These are phyloP conservation scores for Nakazawaea anatomiae DNA, from an alignment of 805 yeast species.

Conservation along the genomic window DNA sequence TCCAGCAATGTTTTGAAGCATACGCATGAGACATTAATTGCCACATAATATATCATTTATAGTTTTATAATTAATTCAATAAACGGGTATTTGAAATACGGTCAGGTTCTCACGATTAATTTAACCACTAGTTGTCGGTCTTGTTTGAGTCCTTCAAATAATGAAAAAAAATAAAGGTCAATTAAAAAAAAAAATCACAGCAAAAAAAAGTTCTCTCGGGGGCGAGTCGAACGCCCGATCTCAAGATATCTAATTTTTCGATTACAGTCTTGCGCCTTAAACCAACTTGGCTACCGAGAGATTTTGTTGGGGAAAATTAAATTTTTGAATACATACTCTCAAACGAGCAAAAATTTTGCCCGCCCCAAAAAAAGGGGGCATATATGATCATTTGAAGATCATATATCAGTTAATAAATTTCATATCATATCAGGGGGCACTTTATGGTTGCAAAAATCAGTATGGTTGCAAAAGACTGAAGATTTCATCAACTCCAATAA, in stretches of 20 bases:
- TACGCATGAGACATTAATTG: background rate
- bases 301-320: background rate
- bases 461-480: too few relatives aligned
- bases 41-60: background rate
- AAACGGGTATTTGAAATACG: too few relatives aligned
- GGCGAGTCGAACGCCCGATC: slow-evolving; percentile 12
- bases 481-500: too few relatives aligned
- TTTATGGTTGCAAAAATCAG: too few relatives aligned
- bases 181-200: background rate
- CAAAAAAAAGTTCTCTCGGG: slow-evolving; percentile 10
- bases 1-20: background rate
- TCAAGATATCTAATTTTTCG: slow-evolving; percentile 10
- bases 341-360: too few relatives aligned
- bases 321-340: background rate
- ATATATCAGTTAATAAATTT: too few relatives aligned
- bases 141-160: background rate
- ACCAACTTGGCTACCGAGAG: slow-evolving; percentile 13
- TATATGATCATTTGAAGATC: too few relatives aligned
- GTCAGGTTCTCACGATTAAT: too few relatives aligned
- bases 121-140: background rate
- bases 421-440: too few relatives aligned
- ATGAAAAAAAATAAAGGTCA: background rate
- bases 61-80: too few relatives aligned
- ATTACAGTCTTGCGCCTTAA: slow-evolving; percentile 12
- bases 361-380: too few relatives aligned